phyloP scores from a whole-genome alignment of 2,329 filamentous ascomycete genomes.

The Apiospora aurea region DNA sequence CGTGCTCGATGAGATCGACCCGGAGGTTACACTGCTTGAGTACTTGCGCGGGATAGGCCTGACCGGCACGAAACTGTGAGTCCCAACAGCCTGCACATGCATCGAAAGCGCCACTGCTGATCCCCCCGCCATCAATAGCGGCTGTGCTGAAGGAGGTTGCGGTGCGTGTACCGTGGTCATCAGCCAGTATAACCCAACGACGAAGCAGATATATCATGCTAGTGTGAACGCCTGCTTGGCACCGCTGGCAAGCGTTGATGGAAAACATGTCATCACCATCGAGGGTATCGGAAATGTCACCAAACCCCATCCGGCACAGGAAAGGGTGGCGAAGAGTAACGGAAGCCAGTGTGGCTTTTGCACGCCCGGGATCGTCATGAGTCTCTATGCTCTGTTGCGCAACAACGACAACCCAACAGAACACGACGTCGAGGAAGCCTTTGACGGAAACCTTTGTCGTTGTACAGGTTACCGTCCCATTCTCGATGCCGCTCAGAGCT shows the following conservation, averaged over 20 bases:
- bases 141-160: constrained; percentile 95
- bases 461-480: constrained; percentile 97
- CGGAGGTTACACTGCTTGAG: constrained; percentile 89
- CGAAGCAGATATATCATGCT: constrained; percentile 92
- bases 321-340: constrained; percentile 88
- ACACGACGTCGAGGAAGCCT: constrained; percentile 91
- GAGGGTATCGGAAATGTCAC: constrained; percentile 93
- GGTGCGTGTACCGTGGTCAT: constrained; percentile 96
- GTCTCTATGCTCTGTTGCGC: constrained; percentile 87
- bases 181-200: constrained; percentile 92
- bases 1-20: constrained; percentile 84
- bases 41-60: constrained; percentile 92
- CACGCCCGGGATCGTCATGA: constrained; percentile 98
- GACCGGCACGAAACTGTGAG: constrained; percentile 88
- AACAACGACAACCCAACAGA: constrained; percentile 82
- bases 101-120: neutral
- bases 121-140: constrained; percentile 50
- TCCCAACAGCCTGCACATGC: constrained; percentile 4
- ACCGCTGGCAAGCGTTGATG: constrained; percentile 90
- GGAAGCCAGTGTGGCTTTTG: constrained; percentile 96
- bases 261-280: constrained; percentile 97
- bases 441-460: constrained; percentile 94
- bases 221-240: constrained; percentile 96
- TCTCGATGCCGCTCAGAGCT: constrained; percentile 90
- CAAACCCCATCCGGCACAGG: constrained; percentile 86